Base-by-base conservation (phyloP, 257 asterid genomes). In the Dorcoceras hygrometricum region DNA sequence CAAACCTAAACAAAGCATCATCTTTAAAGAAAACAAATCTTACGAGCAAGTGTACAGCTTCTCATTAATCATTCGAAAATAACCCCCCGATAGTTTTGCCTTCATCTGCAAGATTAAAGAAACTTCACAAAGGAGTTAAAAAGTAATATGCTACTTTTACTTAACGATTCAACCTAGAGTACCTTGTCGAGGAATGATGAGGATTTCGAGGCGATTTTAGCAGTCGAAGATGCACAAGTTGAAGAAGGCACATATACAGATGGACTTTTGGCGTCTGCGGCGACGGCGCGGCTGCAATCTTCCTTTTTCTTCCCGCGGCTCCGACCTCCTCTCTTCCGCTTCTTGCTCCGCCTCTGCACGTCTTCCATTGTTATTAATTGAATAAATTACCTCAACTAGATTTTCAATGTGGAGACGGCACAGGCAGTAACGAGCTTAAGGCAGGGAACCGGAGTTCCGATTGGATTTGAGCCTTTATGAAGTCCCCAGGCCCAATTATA, bases 41-140 rank as follows among this genome's bases (percentile, higher is more conserved):
- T 77, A 89, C 98, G 86, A 81, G 95, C 96, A 91, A 73, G 96
- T 89, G 85, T 91, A 91, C 58, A 91, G 95, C 83, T 89, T 91
- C 81, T 89, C 98, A 79, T 91, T 91, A 62, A 91, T 78, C 96
- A 89, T 89, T 61, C 98, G 98, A 73, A 91, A 91, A 73, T 82
- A 89, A 23, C 98, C 94, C 63, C 96, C 98, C 9, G 96, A 85
- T 67, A 91, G 80, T 70, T 83, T 84, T 36, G 96, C 90, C 75
- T 75, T 91, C 98, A 91, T 91, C 98, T 91, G 78, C 68, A 57
- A 63, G 43, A 62, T 46, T 20, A 2, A 3, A 34, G 22, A 29
- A 59, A 28, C 18, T 1, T 6, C 27, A 22, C 23, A 8, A 66
- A 11, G 65, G 6, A 64, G 0, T 54, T 60, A 11, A 36, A 50